phyloP scores from a whole-genome alignment of 352 stramenopile species.

The Pythium grandisporangium region DNA sequence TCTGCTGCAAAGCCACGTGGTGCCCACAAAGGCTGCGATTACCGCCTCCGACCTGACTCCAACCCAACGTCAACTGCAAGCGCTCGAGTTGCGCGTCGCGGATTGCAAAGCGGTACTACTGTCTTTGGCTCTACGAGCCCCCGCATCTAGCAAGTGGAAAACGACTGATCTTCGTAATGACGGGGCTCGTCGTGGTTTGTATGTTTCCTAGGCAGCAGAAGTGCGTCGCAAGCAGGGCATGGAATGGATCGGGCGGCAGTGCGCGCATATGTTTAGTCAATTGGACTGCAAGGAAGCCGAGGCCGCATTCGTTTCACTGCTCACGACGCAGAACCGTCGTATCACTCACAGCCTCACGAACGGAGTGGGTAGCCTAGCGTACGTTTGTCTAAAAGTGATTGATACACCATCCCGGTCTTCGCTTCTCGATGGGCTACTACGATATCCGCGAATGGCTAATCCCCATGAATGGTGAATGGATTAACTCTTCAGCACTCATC shows the following conservation, averaged over 20 bases:
- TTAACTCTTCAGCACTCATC: no score
- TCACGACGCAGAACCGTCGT: conserved; percentile 25
- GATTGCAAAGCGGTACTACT: conserved; percentile 8
- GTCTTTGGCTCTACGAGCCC: no score
- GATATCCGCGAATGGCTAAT: no score
- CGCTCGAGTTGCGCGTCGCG: conserved; percentile 7
- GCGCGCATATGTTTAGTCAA: conserved; percentile 48
- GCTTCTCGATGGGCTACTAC: no score
- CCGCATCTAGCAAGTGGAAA: conserved; percentile 1
- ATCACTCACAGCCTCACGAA: conserved; percentile 1
- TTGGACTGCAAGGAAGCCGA: conserved; percentile 48
- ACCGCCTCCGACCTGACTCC: conserved; percentile 3
- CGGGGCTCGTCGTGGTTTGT: no score
- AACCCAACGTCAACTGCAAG: conserved; percentile 7
- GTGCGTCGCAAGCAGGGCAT: conserved; percentile 29
- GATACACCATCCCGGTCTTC: no score
- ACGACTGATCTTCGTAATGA: no score
- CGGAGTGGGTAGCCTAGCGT: conserved; percentile 2
- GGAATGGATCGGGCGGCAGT: conserved; percentile 47
- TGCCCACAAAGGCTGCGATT: background rate
- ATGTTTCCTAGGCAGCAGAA: conserved; percentile 21
- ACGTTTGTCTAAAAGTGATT: no score
- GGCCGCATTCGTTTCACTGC: conserved; percentile 20
- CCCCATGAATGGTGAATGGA: no score
- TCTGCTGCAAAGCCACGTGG: background rate